Percentiles rank a stretch among this genome's conserved stretches.
These are phyloP conservation scores for Lasiosphaeria miniovina DNA, from an alignment of 495 filamentous ascomycete species.

Conservation along the genomic window DNA sequence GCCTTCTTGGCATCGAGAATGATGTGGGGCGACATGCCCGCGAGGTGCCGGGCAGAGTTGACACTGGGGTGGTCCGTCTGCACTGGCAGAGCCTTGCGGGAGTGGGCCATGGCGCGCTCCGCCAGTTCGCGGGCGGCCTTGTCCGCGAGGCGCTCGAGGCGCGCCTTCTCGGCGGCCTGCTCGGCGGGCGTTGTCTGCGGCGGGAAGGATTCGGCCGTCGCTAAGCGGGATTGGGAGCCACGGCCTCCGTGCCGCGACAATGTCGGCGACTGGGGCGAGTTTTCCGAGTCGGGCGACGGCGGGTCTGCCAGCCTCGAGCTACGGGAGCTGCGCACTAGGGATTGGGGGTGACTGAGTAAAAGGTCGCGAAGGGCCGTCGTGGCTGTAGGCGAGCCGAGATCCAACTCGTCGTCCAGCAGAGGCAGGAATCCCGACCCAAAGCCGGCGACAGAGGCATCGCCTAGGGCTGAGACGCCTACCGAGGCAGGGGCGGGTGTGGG, in stretches of 20 bases:
- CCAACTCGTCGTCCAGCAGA: conserved; percentile 15
- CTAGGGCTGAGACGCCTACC: conserved; percentile 14
- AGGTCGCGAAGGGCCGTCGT: conserved; percentile 28
- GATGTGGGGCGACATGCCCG: conserved; percentile 45
- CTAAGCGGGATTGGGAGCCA: neutral
- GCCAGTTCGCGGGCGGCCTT: conserved; percentile 44
- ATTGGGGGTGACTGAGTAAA: conserved; percentile 22
- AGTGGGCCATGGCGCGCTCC: conserved; percentile 46
- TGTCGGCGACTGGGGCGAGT: neutral
- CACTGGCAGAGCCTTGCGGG: conserved; percentile 40
- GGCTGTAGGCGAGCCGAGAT: conserved; percentile 12
- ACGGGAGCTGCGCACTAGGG: conserved; percentile 11
- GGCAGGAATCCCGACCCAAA: conserved; percentile 26
- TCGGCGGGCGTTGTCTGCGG: conserved; percentile 32
- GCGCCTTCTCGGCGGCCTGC: conserved; percentile 49
- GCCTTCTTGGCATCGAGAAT: conserved; percentile 56
- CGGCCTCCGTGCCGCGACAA: neutral
- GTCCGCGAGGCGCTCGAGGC: conserved; percentile 48
- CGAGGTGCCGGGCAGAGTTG: conserved; percentile 47
- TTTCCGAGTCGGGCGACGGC: neutral
- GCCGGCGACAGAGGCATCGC: conserved; percentile 22
- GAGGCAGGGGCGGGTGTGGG: neutral
- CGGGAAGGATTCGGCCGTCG: neutral
- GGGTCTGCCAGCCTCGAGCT: conserved; percentile 1
- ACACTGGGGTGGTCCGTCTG: conserved; percentile 46